Evolutionary conservation across 1,284 basidiomycete genomes (phyloP), one percentile per base, ranked within the genome.

Genomic region (Puccinia polysora): DNA sequence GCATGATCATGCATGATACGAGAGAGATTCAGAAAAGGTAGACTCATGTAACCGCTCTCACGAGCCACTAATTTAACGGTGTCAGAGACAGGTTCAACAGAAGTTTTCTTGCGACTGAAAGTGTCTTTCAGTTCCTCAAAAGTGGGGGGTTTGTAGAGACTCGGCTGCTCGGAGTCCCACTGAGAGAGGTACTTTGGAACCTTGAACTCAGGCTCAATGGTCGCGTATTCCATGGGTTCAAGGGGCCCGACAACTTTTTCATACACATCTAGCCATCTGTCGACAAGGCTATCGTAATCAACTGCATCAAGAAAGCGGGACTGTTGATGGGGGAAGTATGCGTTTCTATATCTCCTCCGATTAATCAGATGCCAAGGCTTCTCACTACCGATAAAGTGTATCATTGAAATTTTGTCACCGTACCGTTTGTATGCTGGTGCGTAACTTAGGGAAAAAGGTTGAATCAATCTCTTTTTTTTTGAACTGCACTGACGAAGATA

Each of bases 361-460:
- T 75, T 77, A 79, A 32, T 79, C 75, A 20, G 88, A 85, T 74
- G 84, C 95, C 95, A 98, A 10, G 95, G 95, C 81, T 98, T 98
- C 80, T 89, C 85, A 18, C 86, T 84, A 2, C 95, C 95, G 76
- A 97, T 97, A 78, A 97, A 97, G 81, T 98, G 95, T 64, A 97
- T 86, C 65, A 88, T 87, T 71, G 87, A 88, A 80, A 97, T 95
- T 75, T 88, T 85, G 62, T 88, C 86, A 10, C 93, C 93, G 78
- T 90, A 97, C 50, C 92, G 89, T 78, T 88, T 88, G 80, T 96
- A 97, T 6, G 95, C 95, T 65, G 95, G 95, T 3, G 91, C 91
- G 81, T 96, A 97, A 55, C 90, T 91, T 74, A 14, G 49, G 4
- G 20, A 53, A 78, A 65, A 53, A 14, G 5, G 20, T 47, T 6